Base-by-base conservation (phyloP, 345 rosid species). In the Heritiera fomes region DNA sequence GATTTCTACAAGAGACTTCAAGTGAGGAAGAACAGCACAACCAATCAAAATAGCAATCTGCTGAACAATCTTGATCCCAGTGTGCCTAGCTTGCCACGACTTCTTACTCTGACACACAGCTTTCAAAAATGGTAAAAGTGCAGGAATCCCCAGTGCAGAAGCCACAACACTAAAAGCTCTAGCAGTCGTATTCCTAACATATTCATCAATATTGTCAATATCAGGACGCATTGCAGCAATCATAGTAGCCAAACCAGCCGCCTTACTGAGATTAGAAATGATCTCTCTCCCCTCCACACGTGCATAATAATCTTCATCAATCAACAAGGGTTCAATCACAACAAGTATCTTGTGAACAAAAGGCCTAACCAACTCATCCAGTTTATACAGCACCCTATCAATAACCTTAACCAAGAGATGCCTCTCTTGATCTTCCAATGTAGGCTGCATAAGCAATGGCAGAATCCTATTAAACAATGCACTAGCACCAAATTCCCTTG, bases 171-270 rank as follows among this genome's bases (percentile, higher is more conserved):
- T 96, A 84, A 96, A 96, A 77, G 99, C 99, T 82, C 99, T 91
- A 1, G 99, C 99, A 80, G 99, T 96, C 8, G 99, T 94, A 86
- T 96, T 96, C 85, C 99, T 89, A 75, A 96, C 99, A 81, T 96
- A 96, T 79, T 94, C 99, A 90, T 96, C 99, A 14, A 90, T 92
- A 79, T 96, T 92, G 77, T 96, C 99, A 81, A 96, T 96, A 86
- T 96, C 99, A 2, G 99, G 99, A 81, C 98, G 97, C 99, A 94
- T 96, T 55, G 98, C 99, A 83, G 99, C 99, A 86, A 96, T 94
- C 99, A 96, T 96, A 62, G 99, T 94, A 32, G 99, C 98, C 89
- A 96, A 87, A 76, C 98, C 99, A 64, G 98, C 99, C 45, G 99
- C 98, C 86, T 94, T 96, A 80, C 98, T 94, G 80, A 96, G 86